A percentile compares a stretch with the other conserved stretches of the same genome.
phyloP scores from a whole-genome alignment of 805 yeast species.

The Sugiyamaella boreocaroliniensis region DNA sequence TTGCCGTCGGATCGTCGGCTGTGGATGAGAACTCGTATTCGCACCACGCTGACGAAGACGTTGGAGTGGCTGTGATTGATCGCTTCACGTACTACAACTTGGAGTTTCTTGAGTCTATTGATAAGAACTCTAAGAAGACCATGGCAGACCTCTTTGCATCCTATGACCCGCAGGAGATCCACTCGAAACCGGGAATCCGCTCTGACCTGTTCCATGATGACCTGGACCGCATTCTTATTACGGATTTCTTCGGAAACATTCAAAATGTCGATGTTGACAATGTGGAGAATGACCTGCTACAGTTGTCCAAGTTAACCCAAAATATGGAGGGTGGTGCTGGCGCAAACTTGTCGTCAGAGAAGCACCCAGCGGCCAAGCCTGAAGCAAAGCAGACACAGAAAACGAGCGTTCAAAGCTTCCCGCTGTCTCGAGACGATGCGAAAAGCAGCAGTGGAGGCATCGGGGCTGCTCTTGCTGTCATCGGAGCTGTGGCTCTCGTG shows the following conservation, averaged over 20 bases:
- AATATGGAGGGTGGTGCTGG: neutral
- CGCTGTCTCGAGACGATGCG: neutral
- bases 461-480: neutral
- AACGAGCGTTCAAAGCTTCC: neutral
- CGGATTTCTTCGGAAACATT: constrained; percentile 92
- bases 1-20: constrained; percentile 88
- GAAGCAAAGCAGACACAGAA: neutral
- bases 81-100: constrained; percentile 88
- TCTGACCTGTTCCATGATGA: constrained; percentile 69
- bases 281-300: constrained; percentile 21
- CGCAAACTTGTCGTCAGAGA: neutral
- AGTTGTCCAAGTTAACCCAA: constrained; percentile 6
- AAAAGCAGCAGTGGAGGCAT: neutral
- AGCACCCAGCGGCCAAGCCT: neutral
- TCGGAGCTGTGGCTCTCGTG: neutral
- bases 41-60: constrained; percentile 89
- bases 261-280: constrained; percentile 69
- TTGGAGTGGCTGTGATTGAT: constrained; percentile 97
- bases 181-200: constrained; percentile 89
- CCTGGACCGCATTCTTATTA: constrained; percentile 61
- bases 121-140: constrained; percentile 66
- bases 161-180: constrained; percentile 78
- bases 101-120: constrained; percentile 78
- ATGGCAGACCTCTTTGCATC: constrained; percentile 78
- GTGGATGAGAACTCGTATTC: constrained; percentile 88